Evolutionary conservation across 805 yeast genomes (phyloP), one percentile per base, ranked within the genome.

Genomic region (Saturnispora ahearnii): DNA sequence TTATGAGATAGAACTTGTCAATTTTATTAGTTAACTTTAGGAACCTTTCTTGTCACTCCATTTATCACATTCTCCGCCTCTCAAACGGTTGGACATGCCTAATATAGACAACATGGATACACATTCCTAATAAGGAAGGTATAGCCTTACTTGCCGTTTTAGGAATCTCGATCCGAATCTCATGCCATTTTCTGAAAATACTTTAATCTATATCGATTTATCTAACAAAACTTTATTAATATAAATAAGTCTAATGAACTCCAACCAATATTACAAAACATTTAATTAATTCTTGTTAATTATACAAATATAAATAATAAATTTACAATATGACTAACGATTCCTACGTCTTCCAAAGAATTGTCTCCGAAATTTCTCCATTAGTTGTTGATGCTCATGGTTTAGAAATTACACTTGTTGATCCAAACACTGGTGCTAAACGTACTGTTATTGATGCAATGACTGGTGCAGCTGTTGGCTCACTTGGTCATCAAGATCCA

Each of bases 381-480:
- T 49, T 58, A 43, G 44, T 57, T 33, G 51, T 45, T 24, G 53
- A 50, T 24, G 61, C 60, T 4, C 54, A 57, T 40, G 61, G 61
- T 26, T 48, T 57, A 46, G 48, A 57, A 31, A 51, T 58, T 9
- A 57, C 60, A 10, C 38, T 53, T 24, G 70, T 67, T 52, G 75
- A 73, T 50, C 72, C 73, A 29, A 59, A 64, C 33, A 72, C 74
- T 21, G 71, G 69, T 43, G 64, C 65, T 40, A 57, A 60, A 42
- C 57, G 51, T 12, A 59, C 59, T n/a, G 53, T 71, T 15, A 55
- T 72, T 44, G 78, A 74, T 59, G 78, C 69, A 26, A 61, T 64
- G 55, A 71, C 76, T n/a, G 79, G 78, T 54, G 79, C 79, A n/a
- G 78, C 79, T 15, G 79, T 74, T 34, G 73, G 72, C 22, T 68